These are phyloP conservation scores for Ceratocystis diversiconidia DNA, from an alignment of 2,329 filamentous ascomycete species.

Conservation along the genomic window DNA sequence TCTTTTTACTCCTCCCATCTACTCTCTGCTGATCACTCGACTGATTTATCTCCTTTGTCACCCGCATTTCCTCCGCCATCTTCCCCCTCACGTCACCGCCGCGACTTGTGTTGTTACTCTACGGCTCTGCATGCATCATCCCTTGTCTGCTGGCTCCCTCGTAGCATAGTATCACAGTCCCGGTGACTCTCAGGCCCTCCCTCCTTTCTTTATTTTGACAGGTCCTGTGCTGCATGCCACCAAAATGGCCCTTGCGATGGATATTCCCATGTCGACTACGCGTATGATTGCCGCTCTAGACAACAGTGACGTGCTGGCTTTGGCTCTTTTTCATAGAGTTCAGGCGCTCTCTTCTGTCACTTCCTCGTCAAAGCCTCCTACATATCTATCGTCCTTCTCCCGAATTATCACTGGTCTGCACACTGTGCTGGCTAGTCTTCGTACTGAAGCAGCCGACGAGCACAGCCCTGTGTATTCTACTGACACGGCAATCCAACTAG, in stretches of 20 bases:
- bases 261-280: constrained; percentile 9
- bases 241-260: constrained; percentile 18
- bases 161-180: background rate
- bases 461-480: constrained; percentile 36
- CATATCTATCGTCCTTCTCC: constrained; percentile 27
- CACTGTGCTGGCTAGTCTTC: constrained; percentile 42
- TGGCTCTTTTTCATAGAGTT: constrained; percentile 40
- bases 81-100: background rate
- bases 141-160: background rate
- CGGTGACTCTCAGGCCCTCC: background rate
- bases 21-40: background rate
- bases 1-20: background rate
- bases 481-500: constrained; percentile 36
- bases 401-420: constrained; percentile 39
- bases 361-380: constrained; percentile 32
- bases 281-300: constrained; percentile 34
- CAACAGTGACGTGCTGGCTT: constrained; percentile 40
- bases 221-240: background rate
- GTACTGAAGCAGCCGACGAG: constrained; percentile 40
- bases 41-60: background rate
- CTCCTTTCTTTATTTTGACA: background rate
- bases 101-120: background rate
- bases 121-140: background rate
- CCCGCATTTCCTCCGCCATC: background rate
- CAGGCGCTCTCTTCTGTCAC: constrained; percentile 24